phyloP scores from a whole-genome alignment of 2,329 filamentous ascomycete genomes.

The Cordyceps javanica region DNA sequence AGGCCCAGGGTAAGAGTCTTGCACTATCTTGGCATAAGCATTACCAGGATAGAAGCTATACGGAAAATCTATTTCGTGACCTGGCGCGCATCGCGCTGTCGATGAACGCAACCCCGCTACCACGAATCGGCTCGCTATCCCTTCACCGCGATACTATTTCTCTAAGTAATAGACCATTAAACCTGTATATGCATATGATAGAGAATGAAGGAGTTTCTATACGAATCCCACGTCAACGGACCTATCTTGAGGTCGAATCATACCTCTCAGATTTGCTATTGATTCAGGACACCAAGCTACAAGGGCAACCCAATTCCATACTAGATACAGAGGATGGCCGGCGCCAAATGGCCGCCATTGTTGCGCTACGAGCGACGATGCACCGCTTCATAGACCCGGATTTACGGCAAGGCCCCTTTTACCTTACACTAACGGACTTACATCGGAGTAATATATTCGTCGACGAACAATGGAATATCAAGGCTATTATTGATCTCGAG shows the following conservation, averaged over 20 bases:
- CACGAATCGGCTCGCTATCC: slow-evolving; percentile 12
- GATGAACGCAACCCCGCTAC: slow-evolving; percentile 19
- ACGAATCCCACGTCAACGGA: slow-evolving; percentile 25
- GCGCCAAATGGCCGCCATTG: slow-evolving; percentile 23
- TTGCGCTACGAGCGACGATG: slow-evolving; percentile 22
- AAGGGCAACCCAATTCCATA: slow-evolving; percentile 27
- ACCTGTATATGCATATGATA: slow-evolving; percentile 24
- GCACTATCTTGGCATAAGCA: neutral
- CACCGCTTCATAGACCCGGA: slow-evolving; percentile 18
- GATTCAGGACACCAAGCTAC: slow-evolving; percentile 29
- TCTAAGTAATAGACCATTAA: slow-evolving; percentile 29
- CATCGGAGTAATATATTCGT: slow-evolving; percentile 31
- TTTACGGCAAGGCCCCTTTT: slow-evolving; percentile 25
- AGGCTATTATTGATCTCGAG: slow-evolving; percentile 25
- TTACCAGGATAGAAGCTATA: slow-evolving; percentile 15
- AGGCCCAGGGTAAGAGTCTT: neutral
- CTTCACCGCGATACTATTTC: slow-evolving; percentile 21
- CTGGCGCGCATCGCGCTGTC: slow-evolving; percentile 22
- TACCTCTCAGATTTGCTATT: slow-evolving; percentile 25
- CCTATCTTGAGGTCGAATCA: slow-evolving; percentile 25
- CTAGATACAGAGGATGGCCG: slow-evolving; percentile 21
- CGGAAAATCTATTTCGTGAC: slow-evolving; percentile 20
- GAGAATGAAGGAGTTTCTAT: slow-evolving; percentile 29
- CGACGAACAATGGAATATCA: slow-evolving; percentile 26
- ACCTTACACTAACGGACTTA: slow-evolving; percentile 28